Base-by-base conservation (phyloP, 1,284 basidiomycete species). In the Vanrija pseudolonga region DNA sequence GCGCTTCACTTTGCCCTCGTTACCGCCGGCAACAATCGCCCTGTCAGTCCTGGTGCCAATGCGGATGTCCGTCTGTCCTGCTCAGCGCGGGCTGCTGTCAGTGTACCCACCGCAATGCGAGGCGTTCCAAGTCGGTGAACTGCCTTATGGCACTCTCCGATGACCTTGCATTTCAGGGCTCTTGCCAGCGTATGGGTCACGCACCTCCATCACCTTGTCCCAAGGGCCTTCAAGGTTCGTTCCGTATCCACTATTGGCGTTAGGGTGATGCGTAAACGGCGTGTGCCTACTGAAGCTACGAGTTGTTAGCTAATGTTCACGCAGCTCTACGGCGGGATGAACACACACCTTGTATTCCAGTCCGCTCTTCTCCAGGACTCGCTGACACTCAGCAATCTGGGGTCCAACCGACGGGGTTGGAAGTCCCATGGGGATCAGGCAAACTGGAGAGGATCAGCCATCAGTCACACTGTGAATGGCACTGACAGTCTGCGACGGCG, bases 221-320 rank as follows among this genome's bases (percentile, higher is more conserved):
- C 91, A 93, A 0, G 89, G 86, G 3, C 91, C 90, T 57, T 90
- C 90, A 46, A 94, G 64, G 69, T 94, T 94, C 3, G 91, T 95
- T 6, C 91, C 91, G 66, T 92, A 92, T 3, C 90, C 90, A 66
- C 90, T 91, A 62, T 4, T 1, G 15, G 38, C 11, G 36, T 32
- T 41, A 26, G 11, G 48, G 50, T 36, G 20, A 20, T 17, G 3
- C 7, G 17, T 4, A 19, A 14, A 86, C 88, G 12, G 38, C 3
- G 2, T 6, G 85, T 82, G 89, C 70, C 84, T 85, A 90, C 67
- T 69, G 64, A 23, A 65, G 47, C 65, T 67, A 48, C n/a, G 46
- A 17, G 41, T 9, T 18, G 42, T 51, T 17, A 48, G 55, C 12
- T 14, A 6, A 26, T n/a, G n/a, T n/a, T n/a, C n/a, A n/a, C n/a